These are phyloP conservation scores for Taiozyma sp. DNA, from an alignment of 1,139 yeast genomes.

Conservation along the genomic window DNA sequence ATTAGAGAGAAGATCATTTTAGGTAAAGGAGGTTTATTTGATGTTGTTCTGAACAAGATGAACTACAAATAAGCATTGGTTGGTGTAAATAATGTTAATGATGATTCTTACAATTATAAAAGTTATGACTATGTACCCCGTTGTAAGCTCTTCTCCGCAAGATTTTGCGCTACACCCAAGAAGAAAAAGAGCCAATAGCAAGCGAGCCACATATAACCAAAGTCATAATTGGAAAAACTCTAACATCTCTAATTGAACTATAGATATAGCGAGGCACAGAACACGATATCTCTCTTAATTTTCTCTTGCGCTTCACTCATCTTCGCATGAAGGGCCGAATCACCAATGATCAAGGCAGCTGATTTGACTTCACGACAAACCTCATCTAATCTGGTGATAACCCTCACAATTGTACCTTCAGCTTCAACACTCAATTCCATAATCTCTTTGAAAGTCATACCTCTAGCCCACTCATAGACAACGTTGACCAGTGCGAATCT, in stretches of 20 bases:
- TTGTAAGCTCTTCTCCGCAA: background rate
- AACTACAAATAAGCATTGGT: background rate
- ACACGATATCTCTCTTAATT: slow-evolving; percentile 94
- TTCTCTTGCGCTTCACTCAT: slow-evolving; percentile 92
- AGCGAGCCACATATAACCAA: background rate
- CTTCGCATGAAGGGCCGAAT: slow-evolving; percentile 78
- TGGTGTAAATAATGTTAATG: background rate
- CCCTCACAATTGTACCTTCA: slow-evolving; percentile 98
- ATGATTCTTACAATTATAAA: background rate
- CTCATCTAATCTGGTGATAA: slow-evolving; percentile 90
- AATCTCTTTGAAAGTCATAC: slow-evolving; percentile 85
- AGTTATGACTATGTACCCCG: background rate
- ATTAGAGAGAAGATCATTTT: slow-evolving; percentile 12
- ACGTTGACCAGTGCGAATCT: slow-evolving; percentile 90
- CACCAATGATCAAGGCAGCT: slow-evolving; percentile 94
- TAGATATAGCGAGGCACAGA: slow-evolving; percentile 91
- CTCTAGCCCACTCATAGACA: slow-evolving; percentile 98
- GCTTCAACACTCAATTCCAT: slow-evolving; percentile 87
- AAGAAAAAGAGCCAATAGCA: background rate
- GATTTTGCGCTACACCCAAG: too few species aligned
- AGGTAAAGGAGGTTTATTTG: slow-evolving; percentile 11
- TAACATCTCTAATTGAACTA: slow-evolving; percentile 27
- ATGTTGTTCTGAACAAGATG: slow-evolving; percentile 5
- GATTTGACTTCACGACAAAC: slow-evolving; percentile 92
- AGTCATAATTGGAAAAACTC: background rate